Base-by-base conservation (phyloP, 2,329 filamentous ascomycete species). In the Ophiobolus disseminans region DNA sequence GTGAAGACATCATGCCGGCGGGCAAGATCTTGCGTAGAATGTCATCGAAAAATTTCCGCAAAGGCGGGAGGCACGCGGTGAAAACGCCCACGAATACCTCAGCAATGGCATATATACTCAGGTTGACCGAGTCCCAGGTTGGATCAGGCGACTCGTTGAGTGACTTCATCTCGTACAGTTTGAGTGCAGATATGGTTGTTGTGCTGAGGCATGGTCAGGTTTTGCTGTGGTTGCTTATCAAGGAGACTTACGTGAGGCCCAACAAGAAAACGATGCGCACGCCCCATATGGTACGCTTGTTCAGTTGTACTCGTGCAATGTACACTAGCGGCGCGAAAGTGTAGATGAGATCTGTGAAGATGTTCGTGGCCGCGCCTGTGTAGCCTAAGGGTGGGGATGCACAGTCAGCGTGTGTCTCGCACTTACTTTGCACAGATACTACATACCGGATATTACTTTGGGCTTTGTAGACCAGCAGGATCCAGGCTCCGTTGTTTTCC, bases 41-140 rank as follows among this genome's bases (percentile, higher is more conserved):
- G 10, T 45, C 57, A 13, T 66, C 63, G 44, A 66, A 63, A 1
- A 62, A 65, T 26, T 65, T 65, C 19, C 63, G 62, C 0, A 66
- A 45, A 0, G 63, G 63, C 1, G 63, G 63, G 5, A 66, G 60
- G 14, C 54, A 64, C 7, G 63, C 63, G 11, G 62, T 65, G 40
- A 66, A 59, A 2, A 56, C 62, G 20, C 62, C 63, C 10, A 60
- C 59, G n/a, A 63, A 63, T 5, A 64, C 62, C 51, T 66, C 63
- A 2, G 62, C 43, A 2, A 57, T 44, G 3, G 60, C 58, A 41
- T 62, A 66, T 19, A 66, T 54, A 30, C 57, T 64, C 1, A 65
- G 56, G 23, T 64, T 63, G 11, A 65, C 55, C 5, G 57, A 52
- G 7, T 47, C 57, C 22, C 60, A 66, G 13, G 59, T 61, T 3